Evolutionary conservation across 345 rosid species (phyloP).

Genomic region (Rhizophora mangle): DNA sequence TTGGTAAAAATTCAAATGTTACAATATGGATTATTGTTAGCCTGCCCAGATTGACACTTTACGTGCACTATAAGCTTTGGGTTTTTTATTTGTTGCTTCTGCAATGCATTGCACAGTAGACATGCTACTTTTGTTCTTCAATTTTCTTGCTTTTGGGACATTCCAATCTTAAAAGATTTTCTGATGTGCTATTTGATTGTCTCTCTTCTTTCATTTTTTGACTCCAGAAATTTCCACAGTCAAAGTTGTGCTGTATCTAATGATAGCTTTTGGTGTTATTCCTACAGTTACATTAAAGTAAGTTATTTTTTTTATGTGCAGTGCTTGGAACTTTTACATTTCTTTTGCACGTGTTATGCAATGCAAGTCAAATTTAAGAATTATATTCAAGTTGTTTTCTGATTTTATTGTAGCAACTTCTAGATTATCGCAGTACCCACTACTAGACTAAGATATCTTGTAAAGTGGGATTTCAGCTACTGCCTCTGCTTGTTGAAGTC

Average conservation of each 20-base stretch:
- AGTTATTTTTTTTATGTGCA: constrained; percentile 28
- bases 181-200: neutral
- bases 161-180: neutral
- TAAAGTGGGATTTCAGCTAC: no score
- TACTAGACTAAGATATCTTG: no score
- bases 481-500: neutral
- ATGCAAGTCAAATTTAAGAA: no score
- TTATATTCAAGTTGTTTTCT: no score
- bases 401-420: no score
- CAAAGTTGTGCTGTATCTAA: constrained; percentile 50
- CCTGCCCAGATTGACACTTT: no score
- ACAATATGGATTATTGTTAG: no score
- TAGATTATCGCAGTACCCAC: no score
- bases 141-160: neutral
- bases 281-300: constrained; percentile 81
- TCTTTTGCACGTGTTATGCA: neutral
- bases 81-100: neutral
- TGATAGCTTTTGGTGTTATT: constrained; percentile 70
- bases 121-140: no score
- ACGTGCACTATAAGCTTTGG: neutral
- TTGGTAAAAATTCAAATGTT: no score
- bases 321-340: neutral
- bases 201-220: constrained; percentile 9
- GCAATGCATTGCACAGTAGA: no score
- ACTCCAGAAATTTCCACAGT: constrained; percentile 58